These are phyloP conservation scores for Fagus crenata DNA, from an alignment of 306 rosid species.

Conservation along the genomic window DNA sequence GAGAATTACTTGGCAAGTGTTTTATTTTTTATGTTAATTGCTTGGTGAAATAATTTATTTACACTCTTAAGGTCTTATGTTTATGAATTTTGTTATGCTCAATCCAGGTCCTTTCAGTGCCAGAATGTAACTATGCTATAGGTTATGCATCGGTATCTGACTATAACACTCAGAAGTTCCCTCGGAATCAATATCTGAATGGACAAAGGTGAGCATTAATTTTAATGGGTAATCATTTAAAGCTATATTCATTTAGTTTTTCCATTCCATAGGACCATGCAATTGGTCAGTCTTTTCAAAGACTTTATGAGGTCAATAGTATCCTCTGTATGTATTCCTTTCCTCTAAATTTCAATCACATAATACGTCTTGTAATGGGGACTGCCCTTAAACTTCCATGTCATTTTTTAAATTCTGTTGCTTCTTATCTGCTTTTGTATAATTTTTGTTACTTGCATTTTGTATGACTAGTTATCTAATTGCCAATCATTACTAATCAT, in stretches of 20 bases:
- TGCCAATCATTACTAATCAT: conserved; percentile 3
- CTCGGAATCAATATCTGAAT: conserved; percentile 50
- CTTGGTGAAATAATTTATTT: conserved; percentile 10
- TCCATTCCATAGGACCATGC: conserved; percentile 11
- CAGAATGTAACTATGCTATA: conserved; percentile 58
- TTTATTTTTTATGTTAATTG: conserved; percentile 22
- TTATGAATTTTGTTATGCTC: conserved; percentile 26
- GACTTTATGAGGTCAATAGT: not conserved
- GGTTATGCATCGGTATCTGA: conserved; percentile 79
- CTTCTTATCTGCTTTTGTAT: not conserved
- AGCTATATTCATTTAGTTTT: conserved; percentile 6
- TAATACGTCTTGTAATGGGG: not conserved
- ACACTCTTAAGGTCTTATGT: conserved; percentile 5
- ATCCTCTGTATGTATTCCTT: not conserved
- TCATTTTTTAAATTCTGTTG: not conserved
- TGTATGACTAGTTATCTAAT: not conserved
- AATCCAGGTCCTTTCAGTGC: conserved; percentile 79
- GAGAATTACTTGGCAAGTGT: conserved; percentile 86
- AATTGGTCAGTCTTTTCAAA: not conserved
- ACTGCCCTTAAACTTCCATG: not conserved
- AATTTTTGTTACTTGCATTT: not conserved
- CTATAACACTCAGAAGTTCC: conserved; percentile 72
- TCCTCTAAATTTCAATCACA: not conserved
- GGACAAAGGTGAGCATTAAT: conserved; percentile 73
- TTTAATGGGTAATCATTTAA: conserved; percentile 10